These are phyloP conservation scores for Dissophora globulifera DNA, from an alignment of 192 early-diverging fungal species.

Conservation along the genomic window DNA sequence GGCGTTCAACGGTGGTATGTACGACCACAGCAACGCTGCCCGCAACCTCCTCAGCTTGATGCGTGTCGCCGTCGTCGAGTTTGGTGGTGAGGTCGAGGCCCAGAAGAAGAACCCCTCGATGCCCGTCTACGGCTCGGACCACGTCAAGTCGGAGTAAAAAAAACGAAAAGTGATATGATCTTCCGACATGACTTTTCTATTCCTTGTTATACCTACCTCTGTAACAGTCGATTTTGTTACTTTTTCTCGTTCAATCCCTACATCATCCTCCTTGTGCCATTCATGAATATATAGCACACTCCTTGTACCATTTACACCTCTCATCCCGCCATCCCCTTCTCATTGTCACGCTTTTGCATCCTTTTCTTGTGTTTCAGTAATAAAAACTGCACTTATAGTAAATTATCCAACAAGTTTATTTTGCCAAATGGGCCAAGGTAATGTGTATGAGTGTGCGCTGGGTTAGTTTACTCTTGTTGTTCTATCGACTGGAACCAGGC, in stretches of 20 bases:
- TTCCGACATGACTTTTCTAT: too few species aligned
- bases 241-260: neutral
- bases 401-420: too few species aligned
- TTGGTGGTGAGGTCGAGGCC: slow-evolving; percentile 61
- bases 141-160: slow-evolving; percentile 44
- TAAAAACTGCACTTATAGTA: slow-evolving; percentile 3
- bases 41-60: slow-evolving; percentile 87
- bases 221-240: neutral
- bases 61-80: slow-evolving; percentile 74
- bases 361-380: slow-evolving; percentile 3
- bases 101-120: slow-evolving; percentile 55
- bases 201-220: neutral
- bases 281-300: slow-evolving; percentile 16
- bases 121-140: slow-evolving; percentile 37
- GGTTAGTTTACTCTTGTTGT: too few species aligned
- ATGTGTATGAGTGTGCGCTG: too few species aligned
- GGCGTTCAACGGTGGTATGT: slow-evolving; percentile 94
- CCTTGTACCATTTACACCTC: slow-evolving; percentile 16
- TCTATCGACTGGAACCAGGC: too few species aligned
- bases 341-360: neutral
- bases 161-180: too few species aligned
- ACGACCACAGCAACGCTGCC: slow-evolving; percentile 93
- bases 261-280: slow-evolving; percentile 21
- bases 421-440: too few species aligned
- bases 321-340: slow-evolving; percentile 4